phyloP scores from a whole-genome alignment of 257 asterid genomes.

The Solanum arcanum region DNA sequence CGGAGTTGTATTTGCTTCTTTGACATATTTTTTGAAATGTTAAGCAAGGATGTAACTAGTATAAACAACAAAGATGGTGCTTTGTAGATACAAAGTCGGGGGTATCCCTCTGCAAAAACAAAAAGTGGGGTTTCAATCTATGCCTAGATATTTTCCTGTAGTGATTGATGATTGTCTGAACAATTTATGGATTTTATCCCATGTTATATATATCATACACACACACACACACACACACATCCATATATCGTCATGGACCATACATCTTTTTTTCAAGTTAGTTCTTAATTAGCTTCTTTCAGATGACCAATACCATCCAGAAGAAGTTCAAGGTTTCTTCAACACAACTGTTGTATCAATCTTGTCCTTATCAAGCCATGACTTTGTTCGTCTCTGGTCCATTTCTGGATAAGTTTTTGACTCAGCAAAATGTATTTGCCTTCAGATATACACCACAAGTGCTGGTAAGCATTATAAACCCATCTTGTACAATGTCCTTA shows the following conservation, averaged over 20 bases:
- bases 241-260: background rate
- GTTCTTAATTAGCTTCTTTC: slow-evolving; percentile 43
- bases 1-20: background rate
- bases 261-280: background rate
- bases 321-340: slow-evolving; percentile 77
- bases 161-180: background rate
- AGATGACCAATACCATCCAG: slow-evolving; percentile 97
- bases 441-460: slow-evolving; percentile 63
- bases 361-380: slow-evolving; percentile 71
- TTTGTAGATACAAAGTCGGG: background rate
- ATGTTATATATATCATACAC: background rate
- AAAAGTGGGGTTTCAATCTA: background rate
- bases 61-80: background rate
- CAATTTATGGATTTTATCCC: background rate
- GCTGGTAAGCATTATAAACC: slow-evolving; percentile 35
- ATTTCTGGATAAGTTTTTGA: slow-evolving; percentile 65
- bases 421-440: slow-evolving; percentile 59
- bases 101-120: background rate
- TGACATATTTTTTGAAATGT: background rate
- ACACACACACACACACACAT: background rate
- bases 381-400: slow-evolving; percentile 80
- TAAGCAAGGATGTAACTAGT: background rate
- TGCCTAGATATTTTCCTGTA: background rate
- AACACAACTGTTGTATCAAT: slow-evolving; percentile 80
- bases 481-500: background rate